phyloP scores from a whole-genome alignment of 176 grass and related monocot genomes.

The Ensete ventricosum region DNA sequence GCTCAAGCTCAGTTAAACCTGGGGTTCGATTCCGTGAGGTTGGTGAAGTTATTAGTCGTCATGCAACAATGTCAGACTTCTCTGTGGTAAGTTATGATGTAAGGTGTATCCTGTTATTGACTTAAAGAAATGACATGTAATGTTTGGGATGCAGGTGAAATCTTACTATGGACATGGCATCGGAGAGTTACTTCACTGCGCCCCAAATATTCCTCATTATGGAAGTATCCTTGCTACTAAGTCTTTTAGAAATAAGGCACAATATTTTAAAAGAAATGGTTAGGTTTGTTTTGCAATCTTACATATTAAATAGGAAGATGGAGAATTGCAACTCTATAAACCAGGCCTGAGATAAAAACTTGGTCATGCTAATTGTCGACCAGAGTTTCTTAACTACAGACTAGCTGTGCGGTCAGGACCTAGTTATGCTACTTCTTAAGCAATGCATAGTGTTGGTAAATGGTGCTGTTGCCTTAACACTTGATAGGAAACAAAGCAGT shows the following conservation, averaged over 20 bases:
- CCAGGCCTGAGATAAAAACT: background rate
- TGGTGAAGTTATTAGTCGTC: slow-evolving; percentile 86
- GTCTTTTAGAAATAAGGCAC: background rate
- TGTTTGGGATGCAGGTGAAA: slow-evolving; percentile 56
- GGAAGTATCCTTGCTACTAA: slow-evolving; percentile 44
- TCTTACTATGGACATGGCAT: slow-evolving; percentile 98
- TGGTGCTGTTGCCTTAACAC: slow-evolving; percentile 18
- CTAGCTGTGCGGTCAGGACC: background rate
- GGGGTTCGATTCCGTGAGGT: slow-evolving; percentile 90
- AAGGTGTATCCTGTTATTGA: background rate
- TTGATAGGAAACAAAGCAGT: slow-evolving; percentile 92
- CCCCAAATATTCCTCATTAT: slow-evolving; percentile 97
- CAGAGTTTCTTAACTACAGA: background rate
- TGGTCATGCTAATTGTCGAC: background rate
- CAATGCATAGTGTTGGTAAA: slow-evolving; percentile 6
- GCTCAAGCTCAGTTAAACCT: slow-evolving; percentile 71
- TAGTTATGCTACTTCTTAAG: background rate
- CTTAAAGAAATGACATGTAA: background rate
- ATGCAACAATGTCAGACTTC: slow-evolving; percentile 80
- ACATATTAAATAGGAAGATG: background rate
- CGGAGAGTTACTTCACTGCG: slow-evolving; percentile 91
- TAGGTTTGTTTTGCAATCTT: slow-evolving; percentile 1
- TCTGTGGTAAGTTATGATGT: slow-evolving; percentile 55
- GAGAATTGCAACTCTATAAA: background rate
- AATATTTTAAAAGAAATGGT: slow-evolving; percentile 7